Evolutionary conservation across 2,329 filamentous ascomycete genomes (phyloP), one percentile per base, ranked within the genome.

Genomic region (Aureobasidium pullulans): DNA sequence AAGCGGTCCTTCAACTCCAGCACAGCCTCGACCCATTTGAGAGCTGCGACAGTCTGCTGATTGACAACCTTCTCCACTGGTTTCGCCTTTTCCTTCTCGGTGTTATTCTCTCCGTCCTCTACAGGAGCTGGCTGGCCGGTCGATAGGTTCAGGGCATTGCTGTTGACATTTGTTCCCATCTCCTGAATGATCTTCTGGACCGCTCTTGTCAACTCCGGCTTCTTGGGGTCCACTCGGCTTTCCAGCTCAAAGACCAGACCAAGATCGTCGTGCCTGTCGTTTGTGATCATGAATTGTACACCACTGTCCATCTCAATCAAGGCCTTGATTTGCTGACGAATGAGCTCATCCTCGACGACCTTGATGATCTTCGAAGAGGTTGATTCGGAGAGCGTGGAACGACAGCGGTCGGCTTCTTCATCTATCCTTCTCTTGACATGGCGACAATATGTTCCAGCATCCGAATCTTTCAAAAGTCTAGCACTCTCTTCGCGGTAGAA

Each of bases 11-110:
- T 96, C 31, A 99, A 78, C 16, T 76, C 75, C 49, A 99, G 77
- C 2, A 97, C 89, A 66, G 96, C 91, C 66, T 96, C 90, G 2
- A 97, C 93, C 94, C 94, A 99, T 67, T 89, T 90, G 66, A 97
- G 88, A 0, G 94, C 94, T 1, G 91, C 88, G 0, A 84, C 82
- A 0, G 94, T 97, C 69, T 92, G 87, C 70, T 90, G 87, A 31
- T 90, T 92, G 7, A 86, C 77, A 1, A 65, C 65, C 52, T 69
- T 69, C 8, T 66, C 64, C 1, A 82, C 76, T 61, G 77, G 82
- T 60, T 81, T 70, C 65, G 72, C 64, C 69, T 75, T 75, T 59
- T 84, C 82, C 6, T 66, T 57, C 2, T 64, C 70, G 23, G 72
- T 66, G 57, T 79, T 80, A 0, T 74, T 75, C 23, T 76, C 78